Conservation (phyloP, 129 eudicot genomes). For the Arctium minus region DNA sequence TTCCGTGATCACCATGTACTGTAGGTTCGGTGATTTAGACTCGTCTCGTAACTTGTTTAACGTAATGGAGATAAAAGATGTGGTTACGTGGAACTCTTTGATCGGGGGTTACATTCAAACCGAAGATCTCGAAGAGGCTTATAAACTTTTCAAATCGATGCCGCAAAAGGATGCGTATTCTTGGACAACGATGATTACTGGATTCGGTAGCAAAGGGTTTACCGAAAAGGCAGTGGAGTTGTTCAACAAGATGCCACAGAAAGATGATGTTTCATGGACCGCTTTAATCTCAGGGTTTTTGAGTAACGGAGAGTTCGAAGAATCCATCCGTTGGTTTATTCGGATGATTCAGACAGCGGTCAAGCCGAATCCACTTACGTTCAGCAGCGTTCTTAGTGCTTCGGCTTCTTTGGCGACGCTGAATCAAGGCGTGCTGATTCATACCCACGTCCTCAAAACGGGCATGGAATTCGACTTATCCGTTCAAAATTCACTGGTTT, state of each 20-base stretch:
- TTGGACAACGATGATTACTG: constrained; percentile 78
- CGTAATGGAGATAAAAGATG: constrained; percentile 47
- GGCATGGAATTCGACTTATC: constrained; percentile 55
- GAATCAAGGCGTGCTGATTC: constrained; percentile 61
- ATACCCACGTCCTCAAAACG: constrained; percentile 42
- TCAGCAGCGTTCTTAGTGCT: constrained; percentile 66
- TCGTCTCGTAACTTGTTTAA: constrained; percentile 47
- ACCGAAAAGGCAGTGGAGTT: constrained; percentile 45
- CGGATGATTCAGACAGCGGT: constrained; percentile 47
- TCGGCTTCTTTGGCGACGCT: constrained; percentile 61
- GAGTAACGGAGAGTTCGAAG: constrained; percentile 45
- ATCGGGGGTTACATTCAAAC: constrained; percentile 58
- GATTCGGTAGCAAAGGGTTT: constrained; percentile 52
- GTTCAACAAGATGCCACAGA: constrained; percentile 62
- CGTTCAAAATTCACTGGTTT: constrained; percentile 61
- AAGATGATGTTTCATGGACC: constrained; percentile 81
- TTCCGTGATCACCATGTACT: constrained; percentile 71
- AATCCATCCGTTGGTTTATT: constrained; percentile 57
- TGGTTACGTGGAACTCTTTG: constrained; percentile 66
- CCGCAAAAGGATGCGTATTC: constrained; percentile 55
- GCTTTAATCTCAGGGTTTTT: constrained; percentile 74
- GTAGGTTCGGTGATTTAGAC: constrained; percentile 46
- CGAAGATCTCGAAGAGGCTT: constrained; percentile 51
- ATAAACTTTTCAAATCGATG: constrained; percentile 34
- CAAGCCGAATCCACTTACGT: constrained; percentile 61